Evolutionary conservation across 176 grass and related monocot genomes (phyloP), one percentile per base, ranked within the genome.

Genomic region (Areca catechu): DNA sequence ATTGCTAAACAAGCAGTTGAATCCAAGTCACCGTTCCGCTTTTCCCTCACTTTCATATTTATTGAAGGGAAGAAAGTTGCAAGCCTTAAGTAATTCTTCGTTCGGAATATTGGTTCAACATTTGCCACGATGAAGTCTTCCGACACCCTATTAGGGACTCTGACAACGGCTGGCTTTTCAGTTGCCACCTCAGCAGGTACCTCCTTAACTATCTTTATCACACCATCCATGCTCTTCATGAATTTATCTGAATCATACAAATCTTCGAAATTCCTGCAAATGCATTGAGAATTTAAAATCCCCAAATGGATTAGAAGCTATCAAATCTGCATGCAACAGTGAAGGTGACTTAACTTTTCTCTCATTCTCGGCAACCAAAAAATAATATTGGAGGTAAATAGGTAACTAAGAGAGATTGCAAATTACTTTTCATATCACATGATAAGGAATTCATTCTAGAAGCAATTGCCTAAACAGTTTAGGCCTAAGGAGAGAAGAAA

Each of bases 241-340:
- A 97, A 97, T 71, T 88, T 91, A 56, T 85, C 68, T 14, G 64
- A 65, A 71, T 91, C 75, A 37, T 97, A 97, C 80, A 97, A 80
- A 29, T 97, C 78, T 62, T 85, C 43, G 62, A 97, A 97, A 72
- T 90, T 88, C 65, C 92, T 97, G 83, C 53, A 69, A 34, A 54
- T 56, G 22, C 30, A 79, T 53, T 14, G 29, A 56, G 24, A 77
- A 64, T 20, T 60, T 54, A 71, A 53, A 71, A 54, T 65, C 48
- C 4, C 63, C 24, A 4, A 67, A 50, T 18, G 25, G 57, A 43
- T 43, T 43, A 43, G 7, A 43, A 43, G 34, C 34, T 2, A 43
- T 43, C 9, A 43, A 43, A 43, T 29, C 34, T 12, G 10, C 34
- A 9, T 0, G 34, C 10, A 12, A 43, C 34, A 12, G 9, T 43